A percentile compares a stretch with the other conserved stretches of the same genome.
Evolutionary conservation across 1,284 basidiomycete species (phyloP).

Genomic region (Melampsora americana): DNA sequence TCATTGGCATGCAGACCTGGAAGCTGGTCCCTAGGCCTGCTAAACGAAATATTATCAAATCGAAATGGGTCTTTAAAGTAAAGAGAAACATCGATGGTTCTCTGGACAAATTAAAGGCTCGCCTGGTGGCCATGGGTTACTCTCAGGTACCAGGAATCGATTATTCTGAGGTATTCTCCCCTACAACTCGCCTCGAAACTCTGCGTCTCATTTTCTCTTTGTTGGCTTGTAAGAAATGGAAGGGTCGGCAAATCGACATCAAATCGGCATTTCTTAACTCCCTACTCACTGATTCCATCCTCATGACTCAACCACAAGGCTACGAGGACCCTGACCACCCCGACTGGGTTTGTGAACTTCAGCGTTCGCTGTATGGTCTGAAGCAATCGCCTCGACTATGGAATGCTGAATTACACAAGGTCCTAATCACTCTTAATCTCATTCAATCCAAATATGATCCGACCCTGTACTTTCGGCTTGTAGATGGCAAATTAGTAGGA

Average conservation of each 20-base stretch:
- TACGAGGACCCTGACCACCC: slow-evolving; percentile 6
- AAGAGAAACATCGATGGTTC: neutral
- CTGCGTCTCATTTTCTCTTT: slow-evolving; percentile 16
- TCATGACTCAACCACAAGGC: slow-evolving; percentile 33
- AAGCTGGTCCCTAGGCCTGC: neutral
- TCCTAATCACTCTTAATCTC: no score
- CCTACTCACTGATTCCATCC: neutral
- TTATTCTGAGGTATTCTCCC: slow-evolving; percentile 45
- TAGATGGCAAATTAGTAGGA: neutral
- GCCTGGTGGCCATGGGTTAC: slow-evolving; percentile 36
- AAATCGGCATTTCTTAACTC: slow-evolving; percentile 31
- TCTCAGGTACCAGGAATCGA: slow-evolving; percentile 42
- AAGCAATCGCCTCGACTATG: slow-evolving; percentile 31
- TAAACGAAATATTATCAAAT: slow-evolving; percentile 1
- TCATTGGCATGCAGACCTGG: slow-evolving; percentile 7
- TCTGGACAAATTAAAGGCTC: slow-evolving; percentile 6
- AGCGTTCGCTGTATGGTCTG: slow-evolving; percentile 13
- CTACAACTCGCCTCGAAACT: slow-evolving; percentile 11
- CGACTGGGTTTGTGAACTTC: slow-evolving; percentile 18
- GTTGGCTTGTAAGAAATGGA: neutral
- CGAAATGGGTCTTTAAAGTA: slow-evolving; percentile 29
- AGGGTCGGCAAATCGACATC: slow-evolving; percentile 32
- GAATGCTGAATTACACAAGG: no score
- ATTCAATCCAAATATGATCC: slow-evolving; percentile 16
- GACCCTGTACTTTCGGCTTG: slow-evolving; percentile 9